These are phyloP conservation scores for Allium cepa DNA, from an alignment of 106 monocot species.

Conservation along the genomic window DNA sequence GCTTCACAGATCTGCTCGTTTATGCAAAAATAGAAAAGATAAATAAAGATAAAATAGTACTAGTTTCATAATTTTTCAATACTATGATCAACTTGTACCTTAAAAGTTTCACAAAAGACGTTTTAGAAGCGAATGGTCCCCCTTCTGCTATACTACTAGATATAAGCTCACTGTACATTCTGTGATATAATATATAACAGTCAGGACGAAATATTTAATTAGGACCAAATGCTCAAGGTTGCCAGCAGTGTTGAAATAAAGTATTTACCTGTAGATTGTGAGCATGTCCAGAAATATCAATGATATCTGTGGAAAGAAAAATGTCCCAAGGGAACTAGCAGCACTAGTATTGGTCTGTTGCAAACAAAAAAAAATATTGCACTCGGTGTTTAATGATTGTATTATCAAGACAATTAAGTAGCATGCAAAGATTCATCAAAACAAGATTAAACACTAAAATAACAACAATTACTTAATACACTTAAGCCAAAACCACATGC, in stretches of 20 bases:
- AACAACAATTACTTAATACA: not conserved
- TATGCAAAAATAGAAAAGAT: not conserved
- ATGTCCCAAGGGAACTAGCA: slow-evolving; percentile 77
- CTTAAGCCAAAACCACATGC: too few species aligned
- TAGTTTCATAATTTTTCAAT: not conserved
- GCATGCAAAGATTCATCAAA: too few species aligned
- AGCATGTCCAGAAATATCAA: slow-evolving; percentile 98
- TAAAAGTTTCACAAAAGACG: slow-evolving; percentile 93
- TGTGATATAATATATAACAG: slow-evolving; percentile 19
- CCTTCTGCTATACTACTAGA: slow-evolving; percentile 93
- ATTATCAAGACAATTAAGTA: too few species aligned
- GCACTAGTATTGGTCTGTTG: slow-evolving; percentile 97
- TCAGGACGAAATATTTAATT: not conserved
- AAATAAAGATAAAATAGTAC: not conserved
- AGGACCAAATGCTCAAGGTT: not conserved
- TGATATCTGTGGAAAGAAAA: slow-evolving; percentile 89
- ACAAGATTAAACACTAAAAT: slow-evolving; percentile 4
- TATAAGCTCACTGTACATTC: slow-evolving; percentile 99
- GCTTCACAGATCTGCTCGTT: slow-evolving; percentile 80
- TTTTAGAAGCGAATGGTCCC: slow-evolving; percentile 89
- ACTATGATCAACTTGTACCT: slow-evolving; percentile 27
- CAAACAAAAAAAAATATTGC: too few species aligned
- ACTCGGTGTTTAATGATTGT: too few species aligned
- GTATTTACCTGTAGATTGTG: slow-evolving; percentile 75
- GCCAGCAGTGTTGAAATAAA: too few species aligned